Conservation (phyloP, 352 stramenopile genomes). For the Bremia lactucae region DNA sequence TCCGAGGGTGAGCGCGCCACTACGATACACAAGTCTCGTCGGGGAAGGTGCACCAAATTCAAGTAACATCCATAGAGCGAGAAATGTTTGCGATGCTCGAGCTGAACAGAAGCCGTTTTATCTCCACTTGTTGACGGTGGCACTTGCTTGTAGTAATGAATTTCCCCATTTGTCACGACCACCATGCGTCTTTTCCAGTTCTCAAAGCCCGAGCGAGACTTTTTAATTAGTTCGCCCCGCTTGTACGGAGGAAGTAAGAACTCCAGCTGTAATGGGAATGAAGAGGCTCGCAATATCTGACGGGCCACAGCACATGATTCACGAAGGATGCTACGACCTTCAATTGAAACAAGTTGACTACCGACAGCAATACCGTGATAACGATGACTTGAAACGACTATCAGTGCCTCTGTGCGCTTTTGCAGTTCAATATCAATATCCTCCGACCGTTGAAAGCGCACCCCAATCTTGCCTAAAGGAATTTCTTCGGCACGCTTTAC, state of each 20-base stretch:
- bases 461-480: slow-evolving; percentile 47
- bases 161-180: slow-evolving; percentile 68
- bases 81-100: slow-evolving; percentile 82
- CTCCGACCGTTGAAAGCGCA: slow-evolving; percentile 45
- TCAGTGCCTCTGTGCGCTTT: slow-evolving; percentile 58
- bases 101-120: slow-evolving; percentile 24
- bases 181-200: slow-evolving; percentile 82
- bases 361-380: slow-evolving; percentile 43
- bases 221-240: slow-evolving; percentile 70
- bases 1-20: slow-evolving; percentile 75
- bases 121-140: slow-evolving; percentile 16
- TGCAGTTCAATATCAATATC: slow-evolving; percentile 69
- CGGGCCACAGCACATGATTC: slow-evolving; percentile 48
- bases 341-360: slow-evolving; percentile 64
- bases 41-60: slow-evolving; percentile 65
- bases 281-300: slow-evolving; percentile 34
- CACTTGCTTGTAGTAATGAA: slow-evolving; percentile 78
- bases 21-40: slow-evolving; percentile 69
- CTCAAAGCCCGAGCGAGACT: slow-evolving; percentile 75
- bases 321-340: slow-evolving; percentile 47
- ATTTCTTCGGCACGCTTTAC: slow-evolving; percentile 75
- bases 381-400: slow-evolving; percentile 46
- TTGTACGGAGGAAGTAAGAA: slow-evolving; percentile 82
- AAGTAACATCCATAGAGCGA: slow-evolving; percentile 77
- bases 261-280: slow-evolving; percentile 56